These are phyloP conservation scores for Parathielavia hyrcaniae DNA, from an alignment of 495 filamentous ascomycete species.

Conservation along the genomic window DNA sequence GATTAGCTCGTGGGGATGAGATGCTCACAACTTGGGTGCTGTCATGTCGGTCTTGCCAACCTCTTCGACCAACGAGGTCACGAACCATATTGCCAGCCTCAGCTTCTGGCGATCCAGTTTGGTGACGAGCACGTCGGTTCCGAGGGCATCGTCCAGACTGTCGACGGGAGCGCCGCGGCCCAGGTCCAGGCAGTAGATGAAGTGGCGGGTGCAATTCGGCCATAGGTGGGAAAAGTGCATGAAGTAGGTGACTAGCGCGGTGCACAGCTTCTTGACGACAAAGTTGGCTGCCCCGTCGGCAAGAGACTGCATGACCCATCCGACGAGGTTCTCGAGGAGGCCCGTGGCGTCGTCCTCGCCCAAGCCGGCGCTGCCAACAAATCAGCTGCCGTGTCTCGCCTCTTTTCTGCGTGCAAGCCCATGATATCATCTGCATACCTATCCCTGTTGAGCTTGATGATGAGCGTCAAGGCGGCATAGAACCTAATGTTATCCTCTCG, in stretches of 20 bases:
- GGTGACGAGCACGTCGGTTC: slow-evolving; percentile 48
- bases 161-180: slow-evolving; percentile 45
- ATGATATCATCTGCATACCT: slow-evolving; percentile 48
- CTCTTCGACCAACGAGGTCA: slow-evolving; percentile 67
- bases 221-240: slow-evolving; percentile 63
- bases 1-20: not conserved
- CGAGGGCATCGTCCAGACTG: slow-evolving; percentile 45
- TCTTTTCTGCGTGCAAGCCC: not conserved
- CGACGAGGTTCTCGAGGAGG: slow-evolving; percentile 63
- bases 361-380: slow-evolving; percentile 49
- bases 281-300: slow-evolving; percentile 53
- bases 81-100: slow-evolving; percentile 63
- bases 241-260: slow-evolving; percentile 74
- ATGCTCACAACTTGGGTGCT: slow-evolving; percentile 49
- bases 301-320: slow-evolving; percentile 58
- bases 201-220: slow-evolving; percentile 60
- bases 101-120: slow-evolving; percentile 51
- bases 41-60: slow-evolving; percentile 58
- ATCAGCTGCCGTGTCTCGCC: not conserved
- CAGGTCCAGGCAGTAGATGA: slow-evolving; percentile 56
- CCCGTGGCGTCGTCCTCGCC: slow-evolving; percentile 53
- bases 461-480: slow-evolving; percentile 91
- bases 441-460: slow-evolving; percentile 82
- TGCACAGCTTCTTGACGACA: slow-evolving; percentile 76
- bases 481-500: slow-evolving; percentile 70